phyloP scores from a whole-genome alignment of 2,329 filamentous ascomycete species.

The Colletotrichum eremochloae region DNA sequence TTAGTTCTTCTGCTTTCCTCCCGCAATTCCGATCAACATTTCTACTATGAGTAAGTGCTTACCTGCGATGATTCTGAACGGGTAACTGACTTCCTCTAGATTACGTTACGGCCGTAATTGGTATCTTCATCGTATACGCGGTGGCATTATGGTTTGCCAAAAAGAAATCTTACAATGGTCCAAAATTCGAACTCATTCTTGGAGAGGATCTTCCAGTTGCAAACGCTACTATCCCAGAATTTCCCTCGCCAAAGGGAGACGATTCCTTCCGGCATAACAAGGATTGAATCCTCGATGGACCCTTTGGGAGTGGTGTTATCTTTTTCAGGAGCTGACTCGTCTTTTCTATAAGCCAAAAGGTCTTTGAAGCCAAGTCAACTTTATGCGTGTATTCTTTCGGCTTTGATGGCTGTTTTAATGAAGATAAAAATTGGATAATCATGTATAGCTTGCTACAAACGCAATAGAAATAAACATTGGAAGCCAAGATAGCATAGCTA shows the following conservation, averaged over 20 bases:
- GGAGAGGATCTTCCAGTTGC: conserved; percentile 17
- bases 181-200: conserved; percentile 29
- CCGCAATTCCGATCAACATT: conserved; percentile 21
- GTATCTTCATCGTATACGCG: conserved; percentile 18
- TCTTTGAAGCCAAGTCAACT: background rate
- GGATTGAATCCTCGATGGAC: background rate
- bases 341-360: background rate
- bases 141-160: conserved; percentile 13
- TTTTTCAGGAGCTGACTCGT: background rate
- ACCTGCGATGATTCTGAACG: background rate
- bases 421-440: fast-evolving
- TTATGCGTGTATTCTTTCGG: background rate
- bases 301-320: too few relatives aligned
- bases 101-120: conserved; percentile 28
- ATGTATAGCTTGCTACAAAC: background rate
- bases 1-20: conserved; percentile 36
- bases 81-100: background rate
- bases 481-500: background rate
- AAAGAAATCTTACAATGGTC: conserved; percentile 21
- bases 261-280: background rate
- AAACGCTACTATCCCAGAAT: background rate
- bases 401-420: too few relatives aligned
- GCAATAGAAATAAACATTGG: background rate
- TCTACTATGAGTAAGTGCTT: conserved; percentile 33
- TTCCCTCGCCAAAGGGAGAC: background rate